Base-by-base conservation (phyloP, 75 land plant genomes). In the Pseudotsuga menziesii region DNA sequence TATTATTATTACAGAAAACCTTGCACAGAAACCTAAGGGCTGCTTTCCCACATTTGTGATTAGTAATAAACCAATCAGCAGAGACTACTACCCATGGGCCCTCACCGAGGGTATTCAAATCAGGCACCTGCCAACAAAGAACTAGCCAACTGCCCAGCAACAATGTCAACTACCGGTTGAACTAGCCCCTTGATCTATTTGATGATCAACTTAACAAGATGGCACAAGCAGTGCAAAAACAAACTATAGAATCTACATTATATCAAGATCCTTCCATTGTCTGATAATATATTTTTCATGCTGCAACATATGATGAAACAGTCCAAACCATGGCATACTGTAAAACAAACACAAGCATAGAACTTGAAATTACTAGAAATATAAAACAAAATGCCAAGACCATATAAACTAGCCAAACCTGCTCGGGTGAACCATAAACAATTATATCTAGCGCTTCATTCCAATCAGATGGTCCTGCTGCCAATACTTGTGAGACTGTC, bases 371-470 rank as follows among this genome's bases (percentile, higher is more conserved):
- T 41, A 11, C 23, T 3, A 72, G 27, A 72, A 48, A 17, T 22
- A 1, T 7, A 4, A 41, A 80, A 23, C 5, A 26, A 82, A 35
- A 36, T n/a, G 48, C 15, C n/a, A 62, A 52, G 63, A 55, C 56
- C 23, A 48, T 19, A 35, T 36, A 17, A 78, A 63, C 61, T 12
- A 54, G 56, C 32, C 64, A 22, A 22, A 94, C 99, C 90, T 97
- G 95, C 63, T 97, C 99, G 44, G 93, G 95, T 25, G 95, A 88
- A 17, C 95, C 98, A 73, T 76, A 81, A n/a, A 85, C 79, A 77
- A 97, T 97, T n/a, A 86, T 89, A 80, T 94, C 95, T 57, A 97
- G 78, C 63, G 99, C 99, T 83, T 94, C 99, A 86, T 88, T 95
- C 99, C 99, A 97, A 79, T 97, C 92, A 59, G 90, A 61, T 11